Evolutionary conservation across 2,329 filamentous ascomycete genomes (phyloP).

Genomic region (Colletotrichum tropicale): DNA sequence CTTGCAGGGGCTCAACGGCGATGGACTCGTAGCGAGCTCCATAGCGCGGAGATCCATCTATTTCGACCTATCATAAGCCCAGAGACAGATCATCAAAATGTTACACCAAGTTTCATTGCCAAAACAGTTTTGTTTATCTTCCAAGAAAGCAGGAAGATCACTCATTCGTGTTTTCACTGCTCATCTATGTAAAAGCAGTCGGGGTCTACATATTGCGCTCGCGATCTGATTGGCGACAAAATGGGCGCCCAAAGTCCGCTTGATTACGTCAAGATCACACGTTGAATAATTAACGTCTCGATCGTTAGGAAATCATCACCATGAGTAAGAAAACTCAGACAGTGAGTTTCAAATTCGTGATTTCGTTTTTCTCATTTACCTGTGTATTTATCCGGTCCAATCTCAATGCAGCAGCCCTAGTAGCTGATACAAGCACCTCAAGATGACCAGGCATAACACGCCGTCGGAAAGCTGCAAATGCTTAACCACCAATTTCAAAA

Average conservation of each 20-base stretch:
- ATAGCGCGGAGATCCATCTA: background rate
- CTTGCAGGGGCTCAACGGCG: background rate
- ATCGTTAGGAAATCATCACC: background rate
- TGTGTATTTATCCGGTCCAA: too few relatives aligned
- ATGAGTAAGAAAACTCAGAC: background rate
- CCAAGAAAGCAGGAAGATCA: background rate
- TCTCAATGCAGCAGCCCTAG: background rate
- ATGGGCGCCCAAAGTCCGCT: background rate
- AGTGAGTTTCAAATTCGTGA: background rate
- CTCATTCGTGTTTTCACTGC: background rate
- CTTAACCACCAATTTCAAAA: accelerated
- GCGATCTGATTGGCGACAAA: background rate
- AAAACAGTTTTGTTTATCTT: background rate
- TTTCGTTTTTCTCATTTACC: background rate
- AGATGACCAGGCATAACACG: background rate
- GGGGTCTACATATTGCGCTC: accelerated
- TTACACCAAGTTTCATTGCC: background rate
- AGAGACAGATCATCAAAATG: background rate
- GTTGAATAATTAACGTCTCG: background rate
- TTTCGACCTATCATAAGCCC: background rate
- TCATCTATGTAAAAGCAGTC: background rate
- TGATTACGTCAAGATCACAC: background rate
- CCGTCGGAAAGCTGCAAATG: background rate
- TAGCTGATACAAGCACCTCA: accelerated
- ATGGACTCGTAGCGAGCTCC: background rate